These are phyloP conservation scores for Malus domestica DNA, from an alignment of 306 rosid species.

Conservation along the genomic window ASM211411v1 NC_041805.1:11242001-11242500, in stretches of 20 bases:
- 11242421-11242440: constrained; percentile 85
- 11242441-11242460: constrained; percentile 59
- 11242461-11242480: constrained; percentile 7
- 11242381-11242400: constrained; percentile 2
- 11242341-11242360: background rate
- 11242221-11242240: background rate
- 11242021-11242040: constrained; percentile 94
- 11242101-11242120: background rate
- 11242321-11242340: background rate
- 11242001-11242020: constrained; percentile 93
- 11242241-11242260: background rate
- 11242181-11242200: constrained; percentile 77
- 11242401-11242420: constrained; percentile 59
- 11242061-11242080: constrained; percentile 69
- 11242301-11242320: background rate
- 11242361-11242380: constrained; percentile 2
- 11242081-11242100: constrained; percentile 2
- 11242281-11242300: too few relatives aligned
- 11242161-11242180: constrained; percentile 72
- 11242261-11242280: background rate
- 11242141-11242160: constrained; percentile 54
- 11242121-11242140: constrained; percentile 2
- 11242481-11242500: background rate
- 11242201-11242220: constrained; percentile 89
- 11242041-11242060: constrained; percentile 68